These are phyloP conservation scores for Chrysosporium keratinophilum DNA, from an alignment of 2,329 filamentous ascomycete species.

Conservation along the genomic window DNA sequence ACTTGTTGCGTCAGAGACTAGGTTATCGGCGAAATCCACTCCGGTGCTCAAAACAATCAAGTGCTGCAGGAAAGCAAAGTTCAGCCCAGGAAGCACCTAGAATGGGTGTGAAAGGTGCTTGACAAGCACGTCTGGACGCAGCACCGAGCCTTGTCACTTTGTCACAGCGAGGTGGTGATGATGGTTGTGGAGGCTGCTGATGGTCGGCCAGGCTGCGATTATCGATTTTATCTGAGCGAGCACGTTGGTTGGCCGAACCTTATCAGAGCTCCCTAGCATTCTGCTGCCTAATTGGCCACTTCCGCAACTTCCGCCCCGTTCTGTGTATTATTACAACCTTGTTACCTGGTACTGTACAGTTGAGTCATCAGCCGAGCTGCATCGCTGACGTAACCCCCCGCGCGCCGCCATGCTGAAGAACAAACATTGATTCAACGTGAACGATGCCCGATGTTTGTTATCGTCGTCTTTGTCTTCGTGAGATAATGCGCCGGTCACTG, in stretches of 20 bases:
- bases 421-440: too few relatives aligned
- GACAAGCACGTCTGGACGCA: background rate
- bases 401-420: too few relatives aligned
- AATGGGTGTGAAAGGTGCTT: background rate
- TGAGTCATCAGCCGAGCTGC: background rate
- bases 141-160: slow-evolving; percentile 5
- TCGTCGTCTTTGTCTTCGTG: too few relatives aligned
- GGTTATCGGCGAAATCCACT: background rate
- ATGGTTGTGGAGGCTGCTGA: slow-evolving; percentile 6
- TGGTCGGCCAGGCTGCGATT: slow-evolving; percentile 7
- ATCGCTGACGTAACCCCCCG: background rate
- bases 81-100: background rate
- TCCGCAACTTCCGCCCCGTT: background rate
- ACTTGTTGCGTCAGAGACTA: background rate
- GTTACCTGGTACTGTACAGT: background rate
- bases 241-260: slow-evolving; percentile 8
- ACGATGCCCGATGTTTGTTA: too few relatives aligned
- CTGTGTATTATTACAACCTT: background rate
- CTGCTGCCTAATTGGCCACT: background rate
- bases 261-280: background rate
- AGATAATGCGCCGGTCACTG: too few relatives aligned
- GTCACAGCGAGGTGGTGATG: background rate
- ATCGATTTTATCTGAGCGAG: slow-evolving; percentile 4
- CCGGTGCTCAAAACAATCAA: background rate
- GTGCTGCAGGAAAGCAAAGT: background rate